These are phyloP conservation scores for Inga leiocalycina DNA, from an alignment of 306 rosid genomes.

Conservation along the genomic window DNA sequence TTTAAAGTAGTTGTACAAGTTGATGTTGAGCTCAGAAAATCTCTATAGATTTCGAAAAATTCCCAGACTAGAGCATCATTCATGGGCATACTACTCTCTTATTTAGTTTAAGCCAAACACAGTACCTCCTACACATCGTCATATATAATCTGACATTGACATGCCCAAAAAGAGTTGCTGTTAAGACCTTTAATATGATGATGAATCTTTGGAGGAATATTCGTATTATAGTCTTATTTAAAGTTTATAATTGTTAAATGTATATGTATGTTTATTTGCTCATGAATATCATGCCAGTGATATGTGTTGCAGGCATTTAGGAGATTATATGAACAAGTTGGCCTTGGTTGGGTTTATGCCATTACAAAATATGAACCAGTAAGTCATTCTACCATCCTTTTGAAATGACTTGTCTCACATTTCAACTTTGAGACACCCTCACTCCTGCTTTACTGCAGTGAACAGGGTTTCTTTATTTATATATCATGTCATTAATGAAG, in stretches of 20 bases:
- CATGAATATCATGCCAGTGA: conserved; percentile 7
- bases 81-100: background rate
- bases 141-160: background rate
- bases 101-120: conserved; percentile 7
- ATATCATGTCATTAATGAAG: conserved; percentile 29
- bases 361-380: conserved; percentile 84
- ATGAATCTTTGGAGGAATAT: conserved; percentile 6
- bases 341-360: conserved; percentile 96
- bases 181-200: background rate
- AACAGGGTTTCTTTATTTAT: conserved; percentile 20
- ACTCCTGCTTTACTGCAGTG: conserved; percentile 6
- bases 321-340: conserved; percentile 79
- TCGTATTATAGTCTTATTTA: background rate
- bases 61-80: background rate
- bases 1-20: conserved; percentile 3
- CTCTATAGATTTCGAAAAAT: background rate
- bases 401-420: conserved; percentile 12
- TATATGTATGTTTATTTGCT: conserved; percentile 8
- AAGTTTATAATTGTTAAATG: conserved; percentile 3
- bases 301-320: conserved; percentile 71
- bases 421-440: conserved; percentile 3
- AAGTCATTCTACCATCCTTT: conserved; percentile 37
- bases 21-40: background rate
- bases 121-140: background rate
- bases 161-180: conserved; percentile 7